A percentile compares a stretch with the other conserved stretches of the same genome.
These are phyloP conservation scores for Skeletonema menzelii DNA, from an alignment of 108 stramenopile species.

Conservation along the genomic window DNA sequence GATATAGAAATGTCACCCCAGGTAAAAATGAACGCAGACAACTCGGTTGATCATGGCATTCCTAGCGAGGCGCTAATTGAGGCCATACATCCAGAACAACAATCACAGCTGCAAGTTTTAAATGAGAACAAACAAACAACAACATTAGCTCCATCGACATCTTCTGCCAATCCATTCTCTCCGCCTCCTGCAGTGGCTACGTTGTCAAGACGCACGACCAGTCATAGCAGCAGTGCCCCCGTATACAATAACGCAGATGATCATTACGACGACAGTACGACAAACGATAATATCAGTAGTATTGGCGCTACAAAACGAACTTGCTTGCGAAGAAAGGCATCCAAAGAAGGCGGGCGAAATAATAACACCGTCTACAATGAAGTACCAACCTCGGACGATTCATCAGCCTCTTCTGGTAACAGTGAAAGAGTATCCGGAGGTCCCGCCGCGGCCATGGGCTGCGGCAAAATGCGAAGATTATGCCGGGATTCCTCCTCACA, in stretches of 20 bases:
- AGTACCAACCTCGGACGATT: neutral
- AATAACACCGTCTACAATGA: neutral
- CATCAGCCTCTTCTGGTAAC: neutral
- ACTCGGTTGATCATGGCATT: neutral
- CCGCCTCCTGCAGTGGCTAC: slow-evolving; percentile 1
- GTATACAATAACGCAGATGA: neutral
- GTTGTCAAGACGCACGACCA: slow-evolving; percentile 6
- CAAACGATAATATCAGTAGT: neutral
- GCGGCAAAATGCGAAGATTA: slow-evolving; percentile 19
- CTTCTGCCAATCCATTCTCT: neutral
- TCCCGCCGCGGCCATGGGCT: slow-evolving; percentile 36
- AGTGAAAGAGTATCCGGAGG: slow-evolving; percentile 5
- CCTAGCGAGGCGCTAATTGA: neutral
- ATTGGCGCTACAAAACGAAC: neutral
- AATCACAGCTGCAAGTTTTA: neutral
- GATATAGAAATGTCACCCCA: neutral
- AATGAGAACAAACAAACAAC: neutral
- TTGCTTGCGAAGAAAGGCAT: neutral
- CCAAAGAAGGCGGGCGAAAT: neutral
- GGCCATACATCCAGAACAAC: neutral
- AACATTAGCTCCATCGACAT: neutral
- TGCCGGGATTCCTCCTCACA: slow-evolving; percentile 27
- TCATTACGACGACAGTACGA: slow-evolving; percentile 5
- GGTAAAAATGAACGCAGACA: neutral
- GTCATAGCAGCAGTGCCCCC: neutral